Evolutionary conservation across 1,139 yeast species (phyloP), one percentile per base, ranked within the genome.

Genomic region (Dujonia santamariae): DNA sequence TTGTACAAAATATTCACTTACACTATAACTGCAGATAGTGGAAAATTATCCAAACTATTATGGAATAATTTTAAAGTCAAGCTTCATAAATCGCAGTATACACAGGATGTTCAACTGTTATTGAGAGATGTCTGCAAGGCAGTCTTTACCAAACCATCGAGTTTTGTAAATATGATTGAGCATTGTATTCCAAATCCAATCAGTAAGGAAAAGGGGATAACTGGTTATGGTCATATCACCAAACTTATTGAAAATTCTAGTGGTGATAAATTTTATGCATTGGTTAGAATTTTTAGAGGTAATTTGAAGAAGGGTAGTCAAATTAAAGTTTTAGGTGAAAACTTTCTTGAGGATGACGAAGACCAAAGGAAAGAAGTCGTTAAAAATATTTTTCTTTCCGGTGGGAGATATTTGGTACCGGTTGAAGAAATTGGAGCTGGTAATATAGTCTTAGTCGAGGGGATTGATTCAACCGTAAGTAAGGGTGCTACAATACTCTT

Each of bases 1-100:
- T 49, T 94, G 5, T 92, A 90, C 60, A 90, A 92, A 51, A 54
- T 90, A 4, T 63, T 81, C 32, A 69, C 87, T 0, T 72, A 77
- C 27, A 63, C 85, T 0, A 48, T 92, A 8, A 75, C 88, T 0
- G 62, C 75, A 24, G 76, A 76, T 20, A 59, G 73, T 1, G 14
- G 12, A 7, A 53, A 61, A 7, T 46, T 69, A 16, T 33, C 61
- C 6, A 44, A 45, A 3, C 51, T 75, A 18, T 57, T 86, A 21
- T 66, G 69, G 53, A 50, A 62, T 1, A 60, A 71, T 26, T 75
- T 81, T 44, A 61, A 67, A 1, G 56, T 80, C 3, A 44, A 56
- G 1, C 44, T 81, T 3, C 57, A 62, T 2, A 63, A 70, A 27
- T 47, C 59, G 1, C 44, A 54, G 6, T 62, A 68, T 36, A 63